These are phyloP conservation scores for Eutrema japonicum DNA, from an alignment of 345 rosid genomes.

Conservation along the genomic window DNA sequence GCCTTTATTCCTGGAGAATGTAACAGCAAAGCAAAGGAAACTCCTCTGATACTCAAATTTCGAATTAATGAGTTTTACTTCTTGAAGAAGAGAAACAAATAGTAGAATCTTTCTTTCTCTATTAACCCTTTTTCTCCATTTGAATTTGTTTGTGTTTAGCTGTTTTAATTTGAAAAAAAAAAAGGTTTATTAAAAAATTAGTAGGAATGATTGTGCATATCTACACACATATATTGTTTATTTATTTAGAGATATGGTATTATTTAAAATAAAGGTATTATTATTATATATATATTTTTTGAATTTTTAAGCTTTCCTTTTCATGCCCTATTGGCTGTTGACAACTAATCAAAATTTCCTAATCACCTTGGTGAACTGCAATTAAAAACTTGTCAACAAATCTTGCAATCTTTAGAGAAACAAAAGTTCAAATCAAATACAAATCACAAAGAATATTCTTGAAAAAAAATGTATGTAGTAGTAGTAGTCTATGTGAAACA, in stretches of 20 bases:
- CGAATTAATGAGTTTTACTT: conserved; percentile 30
- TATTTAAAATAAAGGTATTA: conserved; percentile 11
- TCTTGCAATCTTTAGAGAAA: background rate
- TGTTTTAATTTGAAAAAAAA: conserved; percentile 35
- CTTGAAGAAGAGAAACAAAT: conserved; percentile 35
- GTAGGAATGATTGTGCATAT: conserved; percentile 33
- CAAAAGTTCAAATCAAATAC: background rate
- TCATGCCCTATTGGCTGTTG: conserved; percentile 20
- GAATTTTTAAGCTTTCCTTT: conserved; percentile 24
- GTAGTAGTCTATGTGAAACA: too few species aligned
- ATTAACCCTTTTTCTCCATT: conserved; percentile 1
- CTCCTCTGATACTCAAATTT: background rate
- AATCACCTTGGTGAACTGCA: conserved; percentile 12
- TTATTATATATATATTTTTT: background rate
- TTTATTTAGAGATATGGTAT: background rate
- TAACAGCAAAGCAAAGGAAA: conserved; percentile 34
- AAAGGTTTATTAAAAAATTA: background rate
- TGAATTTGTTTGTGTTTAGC: conserved; percentile 27
- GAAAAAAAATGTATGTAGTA: too few species aligned
- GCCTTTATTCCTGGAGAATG: conserved; percentile 32
- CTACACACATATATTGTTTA: conserved; percentile 16
- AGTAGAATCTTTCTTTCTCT: background rate
- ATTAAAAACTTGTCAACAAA: conserved; percentile 2
- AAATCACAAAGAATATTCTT: too few species aligned
- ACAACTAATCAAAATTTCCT: conserved; percentile 42